Base-by-base conservation (phyloP, 139 green algal species). In the Coelastrella sp. region DNA sequence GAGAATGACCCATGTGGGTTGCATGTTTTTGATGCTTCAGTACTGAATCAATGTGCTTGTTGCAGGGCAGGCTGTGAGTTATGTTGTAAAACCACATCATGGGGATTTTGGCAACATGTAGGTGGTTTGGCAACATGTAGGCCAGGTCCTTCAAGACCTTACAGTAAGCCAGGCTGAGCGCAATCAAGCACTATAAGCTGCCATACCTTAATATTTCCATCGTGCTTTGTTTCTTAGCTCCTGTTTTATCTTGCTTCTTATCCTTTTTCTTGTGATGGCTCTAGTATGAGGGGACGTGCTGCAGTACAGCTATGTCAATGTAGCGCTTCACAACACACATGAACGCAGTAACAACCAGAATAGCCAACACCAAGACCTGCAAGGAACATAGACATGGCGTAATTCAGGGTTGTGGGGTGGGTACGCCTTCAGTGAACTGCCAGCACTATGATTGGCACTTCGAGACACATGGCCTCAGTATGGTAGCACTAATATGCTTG, bases 251-350 rank as follows among this genome's bases (percentile, higher is more conserved):
- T 60, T 50, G 30, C 40, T 84, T 71, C 19, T 41, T 8, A 27
- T 87, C 64, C 62, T 87, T 83, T 41, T 67, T 57, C 72, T 83
- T 78, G 57, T 83, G 63, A 23, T 3, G 30, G 23, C 30, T 21
- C 17, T 21, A 13, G 5, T 38, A 40, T 4, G 8, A 5, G n/a
- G n/a, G n/a, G n/a, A 79, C 23, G 23, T 51, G 57, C 13, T 66
- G 80, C 34, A 77, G 35, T 15, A 86, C 66, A 4, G 48, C 32
- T 2, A n/a, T 43, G 64, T 88, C 84, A 15, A 67, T 17, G 38
- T 64, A 93, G 5, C 51, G 67, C 76, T 96, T 95, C 53, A 89
- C 88, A 6, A 43, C 81, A 78, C 90, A 88, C 93, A 97, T 97
- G 15, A 90, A 63, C 13, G n/a, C 89, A 3, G 87, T 91, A 59